phyloP scores from a whole-genome alignment of 176 grass and related monocot genomes.

The Oryza glaberrima region DNA sequence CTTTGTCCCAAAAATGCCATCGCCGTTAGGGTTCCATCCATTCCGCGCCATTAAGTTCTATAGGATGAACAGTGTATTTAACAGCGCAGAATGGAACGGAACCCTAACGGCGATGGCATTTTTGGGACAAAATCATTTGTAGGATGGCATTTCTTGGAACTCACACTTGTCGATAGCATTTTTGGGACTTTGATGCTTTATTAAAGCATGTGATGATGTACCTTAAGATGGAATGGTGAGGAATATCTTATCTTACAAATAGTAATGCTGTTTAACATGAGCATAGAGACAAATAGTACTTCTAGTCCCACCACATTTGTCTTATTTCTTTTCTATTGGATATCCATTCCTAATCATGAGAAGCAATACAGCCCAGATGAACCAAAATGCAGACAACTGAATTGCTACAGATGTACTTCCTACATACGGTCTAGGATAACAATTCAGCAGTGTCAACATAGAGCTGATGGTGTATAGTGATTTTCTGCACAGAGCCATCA shows the following conservation, averaged over 20 bases:
- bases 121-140: too few relatives aligned
- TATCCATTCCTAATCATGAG: slow-evolving; percentile 2
- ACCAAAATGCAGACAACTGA: slow-evolving; percentile 28
- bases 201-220: neutral
- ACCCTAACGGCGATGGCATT: too few relatives aligned
- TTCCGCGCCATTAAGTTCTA: too few relatives aligned
- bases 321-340: neutral
- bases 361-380: slow-evolving; percentile 11
- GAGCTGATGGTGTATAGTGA: slow-evolving; percentile 8
- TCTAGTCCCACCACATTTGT: slow-evolving; percentile 1
- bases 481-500: neutral
- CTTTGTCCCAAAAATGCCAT: too few relatives aligned
- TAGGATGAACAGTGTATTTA: too few relatives aligned
- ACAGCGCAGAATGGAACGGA: too few relatives aligned
- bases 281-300: neutral
- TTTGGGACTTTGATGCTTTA: too few relatives aligned
- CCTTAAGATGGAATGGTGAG: neutral
- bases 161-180: too few relatives aligned
- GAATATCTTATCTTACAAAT: neutral
- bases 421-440: neutral
- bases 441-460: slow-evolving; percentile 6
- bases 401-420: slow-evolving; percentile 8
- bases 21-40: too few relatives aligned
- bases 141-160: too few relatives aligned
- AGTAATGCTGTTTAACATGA: slow-evolving; percentile 6